Evolutionary conservation across 2,329 filamentous ascomycete species (phyloP).

Genomic region (Xylariaceae sp.): DNA sequence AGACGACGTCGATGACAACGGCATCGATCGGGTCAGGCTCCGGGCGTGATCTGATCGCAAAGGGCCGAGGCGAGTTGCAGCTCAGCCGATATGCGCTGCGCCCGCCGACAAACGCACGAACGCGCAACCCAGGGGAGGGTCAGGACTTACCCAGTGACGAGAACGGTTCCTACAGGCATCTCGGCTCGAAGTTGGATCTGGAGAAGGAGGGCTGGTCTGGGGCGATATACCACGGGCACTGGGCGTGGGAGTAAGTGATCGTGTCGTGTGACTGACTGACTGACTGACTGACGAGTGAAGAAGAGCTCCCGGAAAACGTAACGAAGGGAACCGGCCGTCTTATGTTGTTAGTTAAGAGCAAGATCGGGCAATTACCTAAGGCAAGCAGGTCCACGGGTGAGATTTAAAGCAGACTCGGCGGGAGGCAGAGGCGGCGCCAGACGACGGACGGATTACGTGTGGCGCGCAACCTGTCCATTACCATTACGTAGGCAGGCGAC

Average conservation of each 20-base stretch:
- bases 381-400: neutral
- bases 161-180: slow-evolving; percentile 81
- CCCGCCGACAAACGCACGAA: neutral
- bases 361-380: neutral
- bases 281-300: neutral
- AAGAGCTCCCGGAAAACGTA: neutral
- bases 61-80: neutral
- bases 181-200: slow-evolving; percentile 19
- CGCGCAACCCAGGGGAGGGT: neutral
- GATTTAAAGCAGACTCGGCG: neutral
- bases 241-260: neutral
- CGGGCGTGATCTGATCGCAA: neutral
- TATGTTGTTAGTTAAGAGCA: neutral
- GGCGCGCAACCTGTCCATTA: neutral
- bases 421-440: no score
- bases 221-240: neutral
- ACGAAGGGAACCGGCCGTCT: neutral
- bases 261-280: no score
- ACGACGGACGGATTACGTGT: neutral
- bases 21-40: neutral
- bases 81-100: neutral
- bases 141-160: slow-evolving; percentile 77
- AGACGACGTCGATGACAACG: neutral
- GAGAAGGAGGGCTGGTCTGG: slow-evolving; percentile 7
- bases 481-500: neutral